Evolutionary conservation across 441 rosid species (phyloP), one percentile per base, ranked within the genome.

Genomic region (Jatropha podagrica): DNA sequence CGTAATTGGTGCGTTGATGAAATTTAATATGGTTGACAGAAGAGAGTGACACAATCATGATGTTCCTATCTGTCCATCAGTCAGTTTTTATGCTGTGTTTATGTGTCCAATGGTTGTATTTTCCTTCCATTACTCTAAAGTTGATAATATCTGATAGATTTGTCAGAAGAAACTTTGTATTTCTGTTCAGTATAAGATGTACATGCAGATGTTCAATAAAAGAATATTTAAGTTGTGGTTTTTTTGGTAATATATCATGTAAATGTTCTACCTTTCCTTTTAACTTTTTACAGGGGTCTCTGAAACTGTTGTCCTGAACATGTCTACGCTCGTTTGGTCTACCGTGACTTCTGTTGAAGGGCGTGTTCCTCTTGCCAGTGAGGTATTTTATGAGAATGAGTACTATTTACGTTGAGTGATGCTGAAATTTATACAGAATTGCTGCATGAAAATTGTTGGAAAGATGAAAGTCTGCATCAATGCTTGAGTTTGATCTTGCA

Each of bases 261-360:
- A 23, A 18, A 44, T 64, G 44, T 52, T 61, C 42, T 46, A 32
- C 26, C 26, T 55, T 52, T 46, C 7, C 65, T 74, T 62, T 20
- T 61, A 37, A 49, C 64, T 10, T 73, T 44, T 70, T 83, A 75
- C 88, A 96, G 99, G 99, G 77, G 98, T 80, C 79, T 92, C 98
- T 48, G 97, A 96, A 84, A 96, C 96, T 54, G 88, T 87, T 68
- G 98, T 96, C 73, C 95, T 94, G 70, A 96, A 94, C 89, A 96
- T 92, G 99, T 96, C 98, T 72, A 92, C 98, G 6, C 95, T 96
- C 70, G 87, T 89, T 71, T 96, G 99, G 99, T 96, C 98, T 51
- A 94, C 88, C 65, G 89, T 96, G 32, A 85, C 95, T 81, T 86
- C 93, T 69, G 97, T 90, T 72, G 81, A 92, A 83, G 99, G 98